Conservation (phyloP, 805 yeast genomes). For the Ogataea sp. region DNA sequence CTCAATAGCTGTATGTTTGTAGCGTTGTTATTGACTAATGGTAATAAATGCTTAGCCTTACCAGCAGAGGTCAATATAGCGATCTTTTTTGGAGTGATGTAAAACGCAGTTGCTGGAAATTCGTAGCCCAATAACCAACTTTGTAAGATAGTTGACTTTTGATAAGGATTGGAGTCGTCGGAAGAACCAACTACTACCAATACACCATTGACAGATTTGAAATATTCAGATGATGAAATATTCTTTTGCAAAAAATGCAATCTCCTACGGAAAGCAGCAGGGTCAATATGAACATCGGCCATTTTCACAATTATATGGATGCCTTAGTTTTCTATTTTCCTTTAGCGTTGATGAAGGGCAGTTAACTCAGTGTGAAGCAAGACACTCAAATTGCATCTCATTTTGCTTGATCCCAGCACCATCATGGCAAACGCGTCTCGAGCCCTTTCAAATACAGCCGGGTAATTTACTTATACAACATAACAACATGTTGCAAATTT, state of each 20-base stretch:
- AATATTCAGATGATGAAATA: slow-evolving; percentile 20
- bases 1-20: slow-evolving; percentile 46
- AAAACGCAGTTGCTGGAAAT: slow-evolving; percentile 83
- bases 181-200: slow-evolving; percentile 75
- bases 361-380: no score
- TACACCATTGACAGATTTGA: slow-evolving; percentile 40
- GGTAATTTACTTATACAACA: no score
- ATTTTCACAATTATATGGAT: no score
- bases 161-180: slow-evolving; percentile 84
- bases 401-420: no score
- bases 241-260: slow-evolving; percentile 34
- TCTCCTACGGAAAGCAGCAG: slow-evolving; percentile 43
- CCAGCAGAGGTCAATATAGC: slow-evolving; percentile 72
- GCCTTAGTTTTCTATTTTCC: no score
- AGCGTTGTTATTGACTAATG: slow-evolving; percentile 40
- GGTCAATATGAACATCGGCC: slow-evolving; percentile 55
- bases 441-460: no score
- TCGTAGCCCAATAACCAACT: slow-evolving; percentile 93
- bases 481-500: no score
- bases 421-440: no score
- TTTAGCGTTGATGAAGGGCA: no score
- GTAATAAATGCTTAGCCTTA: slow-evolving; percentile 72
- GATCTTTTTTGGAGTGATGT: slow-evolving; percentile 50
- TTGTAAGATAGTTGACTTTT: slow-evolving; percentile 78
- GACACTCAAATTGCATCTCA: no score